Evolutionary conservation across 2,329 filamentous ascomycete species (phyloP).

Genomic region (Achaetomium macrosporum): DNA sequence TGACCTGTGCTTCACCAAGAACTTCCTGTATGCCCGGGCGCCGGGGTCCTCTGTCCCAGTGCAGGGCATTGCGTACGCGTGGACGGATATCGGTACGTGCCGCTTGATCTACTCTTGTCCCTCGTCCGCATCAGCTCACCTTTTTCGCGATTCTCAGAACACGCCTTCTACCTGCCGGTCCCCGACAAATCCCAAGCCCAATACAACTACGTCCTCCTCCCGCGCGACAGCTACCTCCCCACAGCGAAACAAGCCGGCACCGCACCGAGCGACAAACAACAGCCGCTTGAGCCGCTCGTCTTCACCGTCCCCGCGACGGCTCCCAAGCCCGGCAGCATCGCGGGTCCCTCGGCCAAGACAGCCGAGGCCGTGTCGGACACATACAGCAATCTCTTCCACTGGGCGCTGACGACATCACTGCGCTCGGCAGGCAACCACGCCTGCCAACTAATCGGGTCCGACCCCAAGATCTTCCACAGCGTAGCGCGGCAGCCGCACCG

Average conservation of each 20-base stretch:
- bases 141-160: conserved; percentile 37
- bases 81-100: conserved; percentile 55
- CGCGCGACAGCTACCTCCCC: conserved; percentile 47
- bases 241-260: conserved; percentile 14
- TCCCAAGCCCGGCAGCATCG: conserved; percentile 54
- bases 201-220: conserved; percentile 61
- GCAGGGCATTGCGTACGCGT: conserved; percentile 51
- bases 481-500: conserved; percentile 51
- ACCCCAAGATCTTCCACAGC: conserved; percentile 53
- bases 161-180: conserved; percentile 58
- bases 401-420: conserved; percentile 51
- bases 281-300: conserved; percentile 52
- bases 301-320: conserved; percentile 57
- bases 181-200: conserved; percentile 61
- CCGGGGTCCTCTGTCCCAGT: conserved; percentile 47
- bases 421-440: conserved; percentile 41
- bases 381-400: conserved; percentile 54
- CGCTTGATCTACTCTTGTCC: no score
- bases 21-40: conserved; percentile 52
- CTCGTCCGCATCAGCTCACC: conserved; percentile 2
- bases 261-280: conserved; percentile 36
- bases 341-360: conserved; percentile 42
- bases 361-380: conserved; percentile 53
- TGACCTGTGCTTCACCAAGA: conserved; percentile 56
- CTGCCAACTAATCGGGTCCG: conserved; percentile 45